Conservation (phyloP, 2,329 filamentous ascomycete species). For the Trichoderma pleuroti region DNA sequence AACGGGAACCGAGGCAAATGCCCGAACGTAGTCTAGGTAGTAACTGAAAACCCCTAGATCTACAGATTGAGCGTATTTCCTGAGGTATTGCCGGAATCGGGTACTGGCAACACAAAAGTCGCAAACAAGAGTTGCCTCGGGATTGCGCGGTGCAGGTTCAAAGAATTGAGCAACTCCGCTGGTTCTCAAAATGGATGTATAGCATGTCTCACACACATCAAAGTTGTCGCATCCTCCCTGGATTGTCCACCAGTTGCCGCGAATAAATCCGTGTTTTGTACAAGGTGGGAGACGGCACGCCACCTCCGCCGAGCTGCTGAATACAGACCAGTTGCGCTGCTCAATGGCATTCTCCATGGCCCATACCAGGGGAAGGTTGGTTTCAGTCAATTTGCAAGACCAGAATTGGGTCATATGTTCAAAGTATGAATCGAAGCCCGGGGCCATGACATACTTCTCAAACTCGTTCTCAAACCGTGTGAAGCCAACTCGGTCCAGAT, state of each 20-base stretch:
- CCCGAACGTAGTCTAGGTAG: slow-evolving; percentile 29
- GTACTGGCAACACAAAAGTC: slow-evolving; percentile 29
- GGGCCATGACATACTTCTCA: slow-evolving; percentile 20
- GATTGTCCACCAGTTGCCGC: slow-evolving; percentile 36
- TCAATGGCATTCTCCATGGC: slow-evolving; percentile 29
- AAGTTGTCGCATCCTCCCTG: slow-evolving; percentile 24
- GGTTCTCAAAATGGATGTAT: slow-evolving; percentile 30
- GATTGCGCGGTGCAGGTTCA: slow-evolving; percentile 22
- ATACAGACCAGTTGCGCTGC: slow-evolving; percentile 27
- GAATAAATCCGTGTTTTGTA: slow-evolving; percentile 27
- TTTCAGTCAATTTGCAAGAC: slow-evolving; percentile 27
- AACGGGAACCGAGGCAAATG: slow-evolving; percentile 27
- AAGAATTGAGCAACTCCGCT: slow-evolving; percentile 30
- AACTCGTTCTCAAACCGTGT: slow-evolving; percentile 32
- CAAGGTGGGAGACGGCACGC: slow-evolving; percentile 29
- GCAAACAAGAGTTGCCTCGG: slow-evolving; percentile 28
- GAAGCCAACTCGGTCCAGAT: slow-evolving; percentile 32
- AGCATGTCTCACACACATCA: slow-evolving; percentile 35
- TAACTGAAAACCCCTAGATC: slow-evolving; percentile 33
- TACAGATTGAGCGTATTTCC: slow-evolving; percentile 29
- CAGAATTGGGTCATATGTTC: slow-evolving; percentile 24
- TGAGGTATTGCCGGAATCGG: slow-evolving; percentile 27
- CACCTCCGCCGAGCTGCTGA: slow-evolving; percentile 27
- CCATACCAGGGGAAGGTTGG: slow-evolving; percentile 24
- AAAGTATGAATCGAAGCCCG: slow-evolving; percentile 27